Evolutionary conservation across 192 early-diverging fungal species (phyloP), one percentile per base, ranked within the genome.

Genomic region (Phycomyces nitens): DNA sequence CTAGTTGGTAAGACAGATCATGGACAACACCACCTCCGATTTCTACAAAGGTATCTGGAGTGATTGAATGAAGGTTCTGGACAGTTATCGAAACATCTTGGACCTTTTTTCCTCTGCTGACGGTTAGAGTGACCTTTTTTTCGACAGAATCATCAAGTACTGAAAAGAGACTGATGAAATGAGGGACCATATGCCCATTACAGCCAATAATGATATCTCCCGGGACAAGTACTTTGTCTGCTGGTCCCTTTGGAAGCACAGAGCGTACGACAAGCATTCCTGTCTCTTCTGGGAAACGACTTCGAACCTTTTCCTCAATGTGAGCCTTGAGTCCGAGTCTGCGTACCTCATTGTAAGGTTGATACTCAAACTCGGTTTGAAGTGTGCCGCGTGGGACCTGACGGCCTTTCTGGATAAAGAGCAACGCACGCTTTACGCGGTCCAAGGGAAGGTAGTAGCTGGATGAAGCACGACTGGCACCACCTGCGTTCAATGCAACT

Each of bases 1-100:
- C 91, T n/a, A 93, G 71, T 62, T 91, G 88, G 62, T 88, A 91
- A 7, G 87, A 88, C 24, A 93, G 69, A 51, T 89, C 80, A 66
- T 91, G 80, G 18, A 91, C 80, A 53, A 89, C 84, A 29, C 83
- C 89, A 51, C 93, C 93, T 53, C 95, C 95, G 43, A 94, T 84
- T 57, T 93, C 87, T 0, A 97, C 84, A 74, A 89, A 92, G 29
- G 87, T 78, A 61, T 91, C 84, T 0, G 94, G 94, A 5, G 94
- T 94, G 34, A 92, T 84, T 2, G 77, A 75, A 62, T 90, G 88
- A 58, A 93, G 69, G 65, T 93, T 86, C 68, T 93, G 82, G 1
- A 90, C 85, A 12, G 53, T 40, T 8, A 85, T 62, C n/a, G 69
- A 62, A 21, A 85, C 57, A 7, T 78, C 75, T 26, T 76, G 55